These are phyloP conservation scores for Melaleuca alternifolia DNA, from an alignment of 345 rosid species.

Conservation along the genomic window DNA sequence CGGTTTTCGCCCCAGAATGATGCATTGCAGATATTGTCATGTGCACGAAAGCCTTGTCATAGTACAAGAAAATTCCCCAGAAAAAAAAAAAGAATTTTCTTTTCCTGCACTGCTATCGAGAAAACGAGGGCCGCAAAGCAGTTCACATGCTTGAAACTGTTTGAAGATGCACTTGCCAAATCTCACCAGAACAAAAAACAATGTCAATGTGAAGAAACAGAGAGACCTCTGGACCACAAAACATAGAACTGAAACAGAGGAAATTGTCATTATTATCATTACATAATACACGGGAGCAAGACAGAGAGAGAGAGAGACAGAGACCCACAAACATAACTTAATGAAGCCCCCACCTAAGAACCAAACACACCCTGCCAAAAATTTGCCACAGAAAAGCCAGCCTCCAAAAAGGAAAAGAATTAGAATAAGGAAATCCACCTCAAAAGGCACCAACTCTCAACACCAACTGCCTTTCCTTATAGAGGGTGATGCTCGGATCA, in stretches of 20 bases:
- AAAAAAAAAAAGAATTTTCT: neutral
- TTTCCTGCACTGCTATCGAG: neutral
- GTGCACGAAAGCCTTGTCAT: neutral
- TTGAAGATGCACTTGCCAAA: neutral
- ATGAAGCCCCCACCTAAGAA: neutral
- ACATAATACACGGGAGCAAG: neutral
- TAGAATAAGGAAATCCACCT: neutral
- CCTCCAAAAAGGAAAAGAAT: neutral
- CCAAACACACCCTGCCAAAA: neutral
- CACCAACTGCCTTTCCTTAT: neutral
- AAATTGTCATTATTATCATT: neutral
- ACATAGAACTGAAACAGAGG: neutral
- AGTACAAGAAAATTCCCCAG: neutral
- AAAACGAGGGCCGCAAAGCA: neutral
- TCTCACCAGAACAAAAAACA: neutral
- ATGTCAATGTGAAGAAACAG: neutral
- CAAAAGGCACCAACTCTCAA: neutral
- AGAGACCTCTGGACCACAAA: neutral
- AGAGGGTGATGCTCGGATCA: constrained; percentile 3
- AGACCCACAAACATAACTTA: neutral
- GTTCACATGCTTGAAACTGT: neutral
- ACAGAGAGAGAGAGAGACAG: neutral
- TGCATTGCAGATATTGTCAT: neutral
- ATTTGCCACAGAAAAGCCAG: neutral
- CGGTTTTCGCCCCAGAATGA: neutral